Evolutionary conservation across 176 grass and related monocot genomes (phyloP), one percentile per base, ranked within the genome.

Genomic region (Bolboschoenus planiculmis): DNA sequence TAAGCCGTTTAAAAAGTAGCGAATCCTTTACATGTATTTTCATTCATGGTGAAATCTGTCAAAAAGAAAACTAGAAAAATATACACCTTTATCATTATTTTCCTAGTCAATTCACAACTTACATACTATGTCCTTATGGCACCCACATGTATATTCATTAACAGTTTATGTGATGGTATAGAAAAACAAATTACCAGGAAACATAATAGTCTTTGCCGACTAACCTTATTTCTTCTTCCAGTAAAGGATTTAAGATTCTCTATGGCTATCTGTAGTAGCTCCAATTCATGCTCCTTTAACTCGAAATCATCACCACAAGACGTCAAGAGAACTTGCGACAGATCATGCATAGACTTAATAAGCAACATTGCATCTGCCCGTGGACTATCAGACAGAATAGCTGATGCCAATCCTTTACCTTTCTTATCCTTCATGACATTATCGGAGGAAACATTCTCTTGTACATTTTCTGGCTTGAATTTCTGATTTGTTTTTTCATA

Each of bases 181-280:
- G 15, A 77, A 77, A 47, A 77, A 50, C 26, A 51, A 76, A 53
- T 53, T 14, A 53, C 44, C 24, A 51, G 26, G 40, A 72, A 44
- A 80, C 27, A 75, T 33, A 81, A 83, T 68, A 81, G 1, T 85
- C 62, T 82, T 42, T 24, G 29, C 80, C 4, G 65, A 42, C 55
- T 84, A 89, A 94, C 92, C 85, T 89, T 89, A 78, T 77, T 85
- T 74, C 50, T 86, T 84, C 81, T 85, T 48, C 51, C 91, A 86
- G 73, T 84, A 81, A 63, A 83, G 86, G 72, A 79, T 87, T 82
- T 63, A 70, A 95, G 90, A 90, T 95, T 92, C 56, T 71, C 81
- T 55, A 92, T 90, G 46, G 83, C 84, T 57, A 81, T 86, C 70
- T 90, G 78, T 43, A 95, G 81, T 75, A 90, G 83, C 40, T 85